These are phyloP conservation scores for Antrodiella citrinella DNA, from an alignment of 768 basidiomycete genomes.

Conservation along the genomic window DNA sequence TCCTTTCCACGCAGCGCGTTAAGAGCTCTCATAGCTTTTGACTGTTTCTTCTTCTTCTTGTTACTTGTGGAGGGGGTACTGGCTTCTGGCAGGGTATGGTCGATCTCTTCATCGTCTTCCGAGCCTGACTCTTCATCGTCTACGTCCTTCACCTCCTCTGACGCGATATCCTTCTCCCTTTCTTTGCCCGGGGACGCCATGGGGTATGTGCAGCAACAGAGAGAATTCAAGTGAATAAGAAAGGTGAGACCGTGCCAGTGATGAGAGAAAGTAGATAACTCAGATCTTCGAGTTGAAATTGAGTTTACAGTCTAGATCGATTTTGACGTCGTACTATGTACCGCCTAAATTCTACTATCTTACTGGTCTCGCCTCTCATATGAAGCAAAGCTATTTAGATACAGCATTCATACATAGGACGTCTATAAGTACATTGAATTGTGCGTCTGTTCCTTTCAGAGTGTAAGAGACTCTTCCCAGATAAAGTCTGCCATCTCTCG, in stretches of 20 bases:
- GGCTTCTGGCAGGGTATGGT: slow-evolving; percentile 14
- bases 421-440: too few species aligned
- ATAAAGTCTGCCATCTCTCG: neutral
- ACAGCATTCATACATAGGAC: too few species aligned
- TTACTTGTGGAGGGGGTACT: slow-evolving; percentile 35
- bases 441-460: too few species aligned
- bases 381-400: too few species aligned
- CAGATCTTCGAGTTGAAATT: too few species aligned
- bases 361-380: too few species aligned
- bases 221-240: too few species aligned
- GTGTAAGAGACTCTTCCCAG: neutral
- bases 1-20: slow-evolving; percentile 42
- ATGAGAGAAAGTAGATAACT: too few species aligned
- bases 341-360: too few species aligned
- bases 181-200: slow-evolving; percentile 31
- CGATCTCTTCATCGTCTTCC: slow-evolving; percentile 27
- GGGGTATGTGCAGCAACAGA: neutral
- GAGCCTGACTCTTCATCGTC: slow-evolving; percentile 6
- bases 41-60: slow-evolving; percentile 89
- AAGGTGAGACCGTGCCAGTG: too few species aligned
- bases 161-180: slow-evolving; percentile 32
- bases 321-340: too few species aligned
- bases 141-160: slow-evolving; percentile 11
- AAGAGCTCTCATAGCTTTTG: slow-evolving; percentile 50
- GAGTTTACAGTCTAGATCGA: too few species aligned